phyloP scores from a whole-genome alignment of 805 yeast species.

The Nakazawaea molendinolei region DNA sequence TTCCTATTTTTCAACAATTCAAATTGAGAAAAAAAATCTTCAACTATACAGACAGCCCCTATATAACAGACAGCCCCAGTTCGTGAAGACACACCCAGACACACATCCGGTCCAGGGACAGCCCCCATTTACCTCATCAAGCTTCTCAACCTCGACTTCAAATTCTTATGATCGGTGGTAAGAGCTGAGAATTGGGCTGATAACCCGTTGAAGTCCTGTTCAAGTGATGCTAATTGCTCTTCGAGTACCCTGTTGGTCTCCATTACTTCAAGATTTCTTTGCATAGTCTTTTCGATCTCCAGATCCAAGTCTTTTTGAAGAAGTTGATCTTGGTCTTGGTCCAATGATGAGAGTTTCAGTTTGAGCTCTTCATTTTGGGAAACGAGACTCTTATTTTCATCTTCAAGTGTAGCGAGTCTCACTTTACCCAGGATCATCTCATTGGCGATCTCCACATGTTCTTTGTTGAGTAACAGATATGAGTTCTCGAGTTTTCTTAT shows the following conservation, averaged over 20 bases:
- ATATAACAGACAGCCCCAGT: too few relatives aligned
- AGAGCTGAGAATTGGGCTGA: constrained; percentile 29
- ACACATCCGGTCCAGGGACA: too few relatives aligned
- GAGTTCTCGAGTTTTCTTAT: constrained; percentile 67
- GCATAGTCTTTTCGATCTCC: constrained; percentile 55
- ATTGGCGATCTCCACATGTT: constrained; percentile 83
- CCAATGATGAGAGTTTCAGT: constrained; percentile 29
- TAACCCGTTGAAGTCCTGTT: constrained; percentile 21
- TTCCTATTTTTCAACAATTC: too few relatives aligned
- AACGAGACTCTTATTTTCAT: constrained; percentile 61
- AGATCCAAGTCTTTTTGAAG: constrained; percentile 29
- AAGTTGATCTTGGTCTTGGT: constrained; percentile 20
- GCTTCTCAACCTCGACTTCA: constrained; percentile 17
- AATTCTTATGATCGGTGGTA: constrained; percentile 22
- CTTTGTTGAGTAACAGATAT: constrained; percentile 63
- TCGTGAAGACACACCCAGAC: too few relatives aligned
- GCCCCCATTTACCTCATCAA: constrained; percentile 12
- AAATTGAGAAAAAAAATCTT: too few relatives aligned
- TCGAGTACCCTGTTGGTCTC: constrained; percentile 52
- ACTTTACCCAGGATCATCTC: constrained; percentile 79
- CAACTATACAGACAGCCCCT: too few relatives aligned
- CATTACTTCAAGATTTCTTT: constrained; percentile 60
- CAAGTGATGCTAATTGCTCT: constrained; percentile 39
- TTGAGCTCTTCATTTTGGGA: constrained; percentile 42
- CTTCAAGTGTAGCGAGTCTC: constrained; percentile 63